Evolutionary conservation across 495 filamentous ascomycete genomes (phyloP).

Genomic region (Penicillium canariense): DNA sequence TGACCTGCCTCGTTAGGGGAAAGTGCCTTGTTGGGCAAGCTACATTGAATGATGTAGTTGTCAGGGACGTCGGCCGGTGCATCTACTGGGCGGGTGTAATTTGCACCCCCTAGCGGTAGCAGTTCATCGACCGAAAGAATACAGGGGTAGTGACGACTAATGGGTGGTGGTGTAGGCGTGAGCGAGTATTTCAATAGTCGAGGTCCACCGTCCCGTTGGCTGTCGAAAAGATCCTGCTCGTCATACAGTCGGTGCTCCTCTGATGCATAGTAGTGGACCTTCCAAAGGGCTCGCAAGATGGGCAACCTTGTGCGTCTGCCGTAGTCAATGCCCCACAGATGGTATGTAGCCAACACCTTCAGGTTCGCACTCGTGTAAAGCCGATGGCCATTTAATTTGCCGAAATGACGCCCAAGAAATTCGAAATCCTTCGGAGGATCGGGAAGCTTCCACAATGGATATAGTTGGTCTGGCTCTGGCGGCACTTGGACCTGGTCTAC

Average conservation of each 20-base stretch:
- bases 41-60: slow-evolving; percentile 17
- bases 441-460: slow-evolving; percentile 16
- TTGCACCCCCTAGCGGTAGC: not conserved
- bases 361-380: not conserved
- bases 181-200: slow-evolving; percentile 29
- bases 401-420: not conserved
- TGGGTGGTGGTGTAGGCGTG: slow-evolving; percentile 13
- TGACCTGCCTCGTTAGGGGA: too few species aligned
- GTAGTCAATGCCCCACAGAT: slow-evolving; percentile 36
- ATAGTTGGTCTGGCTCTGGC: not conserved
- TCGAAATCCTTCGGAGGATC: slow-evolving; percentile 26
- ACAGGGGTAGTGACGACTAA: slow-evolving; percentile 27
- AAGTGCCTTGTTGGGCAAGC: slow-evolving; percentile 1
- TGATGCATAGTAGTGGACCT: slow-evolving; percentile 31
- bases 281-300: slow-evolving; percentile 17
- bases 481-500: slow-evolving; percentile 6
- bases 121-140: not conserved
- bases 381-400: not conserved
- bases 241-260: slow-evolving; percentile 15
- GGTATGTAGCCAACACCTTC: slow-evolving; percentile 2
- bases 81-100: slow-evolving; percentile 16
- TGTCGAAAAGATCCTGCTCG: slow-evolving; percentile 17
- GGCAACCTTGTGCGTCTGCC: not conserved
- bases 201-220: slow-evolving; percentile 36
- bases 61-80: slow-evolving; percentile 17